phyloP scores from a whole-genome alignment of 2,329 filamentous ascomycete species.

The Cordyceps farinosa region DNA sequence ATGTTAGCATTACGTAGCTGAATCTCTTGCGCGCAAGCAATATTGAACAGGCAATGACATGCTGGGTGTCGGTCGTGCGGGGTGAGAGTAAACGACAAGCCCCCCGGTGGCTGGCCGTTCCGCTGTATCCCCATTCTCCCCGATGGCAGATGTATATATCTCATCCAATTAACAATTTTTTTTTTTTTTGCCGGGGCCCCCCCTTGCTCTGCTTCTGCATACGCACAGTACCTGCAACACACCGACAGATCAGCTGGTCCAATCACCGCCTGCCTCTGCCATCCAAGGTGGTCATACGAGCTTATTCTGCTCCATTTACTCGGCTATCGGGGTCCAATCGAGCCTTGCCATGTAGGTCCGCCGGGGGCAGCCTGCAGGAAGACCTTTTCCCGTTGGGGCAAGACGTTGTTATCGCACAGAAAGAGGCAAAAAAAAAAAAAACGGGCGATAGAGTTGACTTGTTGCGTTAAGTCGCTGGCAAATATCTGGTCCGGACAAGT shows the following conservation, averaged over 20 bases:
- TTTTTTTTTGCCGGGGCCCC: background rate
- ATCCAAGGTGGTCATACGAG: slow-evolving; percentile 12
- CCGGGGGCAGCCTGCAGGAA: slow-evolving; percentile 9
- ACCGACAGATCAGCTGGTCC: background rate
- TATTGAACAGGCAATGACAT: background rate
- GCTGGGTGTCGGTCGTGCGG: slow-evolving; percentile 1
- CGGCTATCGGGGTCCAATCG: slow-evolving; percentile 14
- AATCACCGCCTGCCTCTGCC: background rate
- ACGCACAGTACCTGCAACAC: background rate
- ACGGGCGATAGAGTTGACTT: background rate
- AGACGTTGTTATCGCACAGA: background rate
- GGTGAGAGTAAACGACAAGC: slow-evolving; percentile 4
- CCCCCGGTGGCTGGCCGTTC: background rate
- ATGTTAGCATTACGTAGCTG: background rate
- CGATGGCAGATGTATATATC: background rate
- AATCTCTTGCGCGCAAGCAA: background rate
- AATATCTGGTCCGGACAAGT: background rate
- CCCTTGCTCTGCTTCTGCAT: background rate
- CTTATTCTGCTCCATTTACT: slow-evolving; percentile 14
- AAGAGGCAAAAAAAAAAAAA: background rate
- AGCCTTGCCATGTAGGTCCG: background rate
- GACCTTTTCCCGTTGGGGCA: slow-evolving; percentile 6
- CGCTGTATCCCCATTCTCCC: slow-evolving; percentile 1
- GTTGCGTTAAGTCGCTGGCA: background rate
- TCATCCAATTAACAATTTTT: background rate